Evolutionary conservation across 2,329 filamentous ascomycete species (phyloP), one percentile per base, ranked within the genome.

Genomic region (Byssothecium circinans): DNA sequence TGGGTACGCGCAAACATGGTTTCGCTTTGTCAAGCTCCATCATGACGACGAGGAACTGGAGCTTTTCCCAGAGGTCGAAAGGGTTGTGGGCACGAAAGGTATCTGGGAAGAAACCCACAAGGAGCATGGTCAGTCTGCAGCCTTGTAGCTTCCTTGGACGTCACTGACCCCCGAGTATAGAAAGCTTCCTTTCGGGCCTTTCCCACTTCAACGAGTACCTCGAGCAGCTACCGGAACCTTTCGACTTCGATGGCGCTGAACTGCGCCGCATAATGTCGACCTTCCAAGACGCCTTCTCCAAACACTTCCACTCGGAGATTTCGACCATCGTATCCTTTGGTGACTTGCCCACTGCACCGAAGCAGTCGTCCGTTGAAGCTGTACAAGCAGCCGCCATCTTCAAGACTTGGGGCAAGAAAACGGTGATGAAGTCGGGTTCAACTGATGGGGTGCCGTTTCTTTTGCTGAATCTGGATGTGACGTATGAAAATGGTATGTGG

Each of bases 381-480:
- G 72, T 71, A 4, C 67, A 67, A 1, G 81, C 82, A 0, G 63
- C 72, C 2, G 61, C 73, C 6, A 75, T 77, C 1, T 84, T 85
- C 71, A 81, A 81, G 71, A 66, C 73, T 2, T 85, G 81, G 81
- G 82, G 82, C 49, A 84, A 84, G 74, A 79, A 74, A 63, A 84
- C 81, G 2, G 79, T 85, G n/a, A 80, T 74, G 39, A 84, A 84
- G 69, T 81, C 81, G 0, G 81, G 81, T 22, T 74, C 77, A 30
- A 72, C 77, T 15, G 82, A 85, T 49, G 82, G 83, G 0, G 78
- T 86, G 14, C 82, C 83, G 1, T 85, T 87, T 58, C 85, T 86
- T 71, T 62, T 86, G 46, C 66, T 85, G 54, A 86, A 86, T 60
- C 68, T 85, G 18, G 84, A 87, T 63, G 68, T 74, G 34, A 82